A percentile compares a stretch with the other conserved stretches of the same genome.
Conservation (phyloP, 805 yeast genomes). For the Metschnikowia henanensis region DNA sequence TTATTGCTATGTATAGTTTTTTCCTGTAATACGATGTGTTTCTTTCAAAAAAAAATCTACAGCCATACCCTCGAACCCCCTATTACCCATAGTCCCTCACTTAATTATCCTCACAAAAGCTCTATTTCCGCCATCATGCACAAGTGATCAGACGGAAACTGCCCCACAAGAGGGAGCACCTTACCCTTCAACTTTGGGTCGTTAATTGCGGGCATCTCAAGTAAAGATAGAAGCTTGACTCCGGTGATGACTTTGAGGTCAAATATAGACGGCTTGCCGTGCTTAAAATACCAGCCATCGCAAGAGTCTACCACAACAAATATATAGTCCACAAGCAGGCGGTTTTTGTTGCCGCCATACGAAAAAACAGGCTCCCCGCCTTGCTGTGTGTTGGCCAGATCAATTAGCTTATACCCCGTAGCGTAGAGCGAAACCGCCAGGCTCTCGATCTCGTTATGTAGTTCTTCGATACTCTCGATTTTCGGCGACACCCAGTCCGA, state of each 20-base stretch:
- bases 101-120: not conserved
- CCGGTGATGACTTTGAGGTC: not conserved
- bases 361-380: not conserved
- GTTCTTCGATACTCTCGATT: too few species aligned
- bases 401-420: not conserved
- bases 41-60: too few species aligned
- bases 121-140: not conserved
- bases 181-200: not conserved
- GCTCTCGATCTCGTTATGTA: too few species aligned
- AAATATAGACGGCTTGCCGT: not conserved
- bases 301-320: not conserved
- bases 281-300: not conserved
- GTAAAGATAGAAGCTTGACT: not conserved
- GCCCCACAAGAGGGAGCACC: not conserved
- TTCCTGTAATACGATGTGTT: too few species aligned
- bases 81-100: too few species aligned
- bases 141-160: conserved; percentile 1
- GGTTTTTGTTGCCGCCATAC: too few species aligned
- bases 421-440: too few species aligned
- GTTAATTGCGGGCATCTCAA: not conserved
- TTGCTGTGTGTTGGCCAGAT: too few species aligned
- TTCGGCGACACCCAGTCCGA: too few species aligned
- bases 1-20: too few species aligned
- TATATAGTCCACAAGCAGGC: conserved; percentile 5
- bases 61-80: too few species aligned